Evolutionary conservation across 2,329 filamentous ascomycete genomes (phyloP).

Genomic region (Xylaria sp.): DNA sequence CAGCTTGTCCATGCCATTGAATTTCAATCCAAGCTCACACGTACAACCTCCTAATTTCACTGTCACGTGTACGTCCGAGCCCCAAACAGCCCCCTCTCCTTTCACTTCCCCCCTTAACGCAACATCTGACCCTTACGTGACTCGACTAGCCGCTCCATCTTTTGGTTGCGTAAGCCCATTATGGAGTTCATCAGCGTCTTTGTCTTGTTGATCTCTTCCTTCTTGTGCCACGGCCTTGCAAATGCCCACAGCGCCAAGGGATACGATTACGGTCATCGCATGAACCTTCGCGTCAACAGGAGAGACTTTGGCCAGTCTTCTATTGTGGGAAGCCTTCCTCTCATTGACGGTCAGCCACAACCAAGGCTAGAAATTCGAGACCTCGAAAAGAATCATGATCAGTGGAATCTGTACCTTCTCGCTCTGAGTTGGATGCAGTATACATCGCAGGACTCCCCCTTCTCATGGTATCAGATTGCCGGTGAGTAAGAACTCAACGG

Average conservation of each 20-base stretch:
- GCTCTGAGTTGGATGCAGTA: conserved; percentile 78
- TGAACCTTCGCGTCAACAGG: conserved; percentile 53
- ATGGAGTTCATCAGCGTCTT: conserved; percentile 27
- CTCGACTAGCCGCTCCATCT: neutral
- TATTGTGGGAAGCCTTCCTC: conserved; percentile 58
- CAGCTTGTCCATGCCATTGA: conserved; percentile 1
- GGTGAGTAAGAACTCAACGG: conserved; percentile 58
- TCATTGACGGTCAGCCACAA: conserved; percentile 55
- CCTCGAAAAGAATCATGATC: conserved; percentile 70
- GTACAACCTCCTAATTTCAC: conserved; percentile 6
- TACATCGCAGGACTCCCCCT: conserved; percentile 68
- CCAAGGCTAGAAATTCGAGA: conserved; percentile 74
- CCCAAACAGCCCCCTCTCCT: neutral
- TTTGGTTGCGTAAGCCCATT: conserved; percentile 11
- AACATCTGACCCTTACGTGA: conserved; percentile 14
- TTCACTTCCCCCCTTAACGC: neutral
- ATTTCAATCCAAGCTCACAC: conserved; percentile 15
- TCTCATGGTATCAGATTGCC: conserved; percentile 83
- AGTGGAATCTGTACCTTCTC: conserved; percentile 82
- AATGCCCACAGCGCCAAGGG: conserved; percentile 33
- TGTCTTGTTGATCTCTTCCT: conserved; percentile 24
- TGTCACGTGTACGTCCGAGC: conserved; percentile 14
- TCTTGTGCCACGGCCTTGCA: conserved; percentile 30
- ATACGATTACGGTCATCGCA: conserved; percentile 65
- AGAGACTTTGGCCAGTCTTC: conserved; percentile 52